Evolutionary conservation across 768 basidiomycete species (phyloP).

Genomic region (Aureoboletus auriporus): DNA sequence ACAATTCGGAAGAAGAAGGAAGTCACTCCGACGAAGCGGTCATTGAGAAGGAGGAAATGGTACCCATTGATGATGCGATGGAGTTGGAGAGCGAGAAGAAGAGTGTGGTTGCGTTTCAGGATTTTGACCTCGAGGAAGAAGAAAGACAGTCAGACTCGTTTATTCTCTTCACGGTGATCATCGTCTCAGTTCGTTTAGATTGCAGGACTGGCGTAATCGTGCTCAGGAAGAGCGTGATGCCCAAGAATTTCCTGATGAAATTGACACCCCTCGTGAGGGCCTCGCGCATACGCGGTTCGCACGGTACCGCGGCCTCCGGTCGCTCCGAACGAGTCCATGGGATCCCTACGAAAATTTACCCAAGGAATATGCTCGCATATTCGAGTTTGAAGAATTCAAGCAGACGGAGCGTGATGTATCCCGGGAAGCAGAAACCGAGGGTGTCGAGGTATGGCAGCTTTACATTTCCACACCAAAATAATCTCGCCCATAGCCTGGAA

Average conservation of each 20-base stretch:
- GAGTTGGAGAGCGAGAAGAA: constrained; percentile 52
- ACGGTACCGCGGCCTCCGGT: constrained; percentile 85
- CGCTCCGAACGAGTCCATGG: constrained; percentile 95
- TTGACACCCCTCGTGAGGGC: constrained; percentile 87
- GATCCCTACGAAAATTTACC: constrained; percentile 96
- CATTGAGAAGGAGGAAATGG: constrained; percentile 60
- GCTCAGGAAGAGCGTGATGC: constrained; percentile 79
- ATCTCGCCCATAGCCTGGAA: constrained; percentile 57
- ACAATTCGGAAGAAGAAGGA: constrained; percentile 40
- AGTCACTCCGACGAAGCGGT: constrained; percentile 35
- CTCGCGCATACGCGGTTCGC: constrained; percentile 83
- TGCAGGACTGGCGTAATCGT: constrained; percentile 65
- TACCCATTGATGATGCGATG: constrained; percentile 52
- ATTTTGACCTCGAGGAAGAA: constrained; percentile 82
- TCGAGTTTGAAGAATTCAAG: constrained; percentile 94
- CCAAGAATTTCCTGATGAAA: constrained; percentile 89
- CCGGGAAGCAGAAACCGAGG: constrained; percentile 62
- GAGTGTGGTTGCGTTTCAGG: constrained; percentile 60
- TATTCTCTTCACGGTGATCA: neutral
- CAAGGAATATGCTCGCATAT: constrained; percentile 89
- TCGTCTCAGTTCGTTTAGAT: constrained; percentile 35
- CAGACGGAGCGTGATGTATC: constrained; percentile 73
- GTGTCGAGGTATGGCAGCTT: constrained; percentile 59
- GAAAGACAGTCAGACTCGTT: constrained; percentile 64
- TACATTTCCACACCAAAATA: neutral